Evolutionary conservation across 2,329 filamentous ascomycete genomes (phyloP).

Genomic region (Byssochlamys sp.): DNA sequence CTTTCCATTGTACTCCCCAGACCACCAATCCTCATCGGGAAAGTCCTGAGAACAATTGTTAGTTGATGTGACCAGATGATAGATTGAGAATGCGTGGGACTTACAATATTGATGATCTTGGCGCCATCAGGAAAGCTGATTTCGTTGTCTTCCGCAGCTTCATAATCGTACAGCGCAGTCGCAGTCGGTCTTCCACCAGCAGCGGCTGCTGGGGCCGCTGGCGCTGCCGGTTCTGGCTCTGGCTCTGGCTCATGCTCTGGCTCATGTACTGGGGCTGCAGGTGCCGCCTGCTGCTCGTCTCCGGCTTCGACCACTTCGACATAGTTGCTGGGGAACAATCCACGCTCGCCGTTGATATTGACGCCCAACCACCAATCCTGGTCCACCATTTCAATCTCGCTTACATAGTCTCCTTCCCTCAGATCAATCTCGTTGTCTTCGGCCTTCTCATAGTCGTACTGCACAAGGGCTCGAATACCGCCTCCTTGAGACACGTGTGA

Average conservation of each 20-base stretch:
- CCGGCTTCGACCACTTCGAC: conserved; percentile 71
- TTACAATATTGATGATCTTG: conserved; percentile 66
- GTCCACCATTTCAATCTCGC: conserved; percentile 92
- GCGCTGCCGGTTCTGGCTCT: conserved; percentile 21
- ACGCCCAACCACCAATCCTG: conserved; percentile 98
- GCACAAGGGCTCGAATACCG: conserved; percentile 65
- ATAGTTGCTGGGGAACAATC: conserved; percentile 94
- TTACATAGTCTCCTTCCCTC: conserved; percentile 76
- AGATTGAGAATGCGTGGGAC: conserved; percentile 21
- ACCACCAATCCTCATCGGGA: conserved; percentile 98
- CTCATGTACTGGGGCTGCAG: conserved; percentile 23
- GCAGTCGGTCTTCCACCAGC: conserved; percentile 52
- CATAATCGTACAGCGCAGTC: conserved; percentile 86
- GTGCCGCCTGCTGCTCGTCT: conserved; percentile 10
- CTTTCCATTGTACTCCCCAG: conserved; percentile 70
- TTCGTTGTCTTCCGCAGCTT: conserved; percentile 87
- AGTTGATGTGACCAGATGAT: conserved; percentile 11
- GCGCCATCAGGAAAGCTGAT: conserved; percentile 81
- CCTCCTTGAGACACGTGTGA: conserved; percentile 40
- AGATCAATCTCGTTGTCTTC: conserved; percentile 95
- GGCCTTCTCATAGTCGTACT: conserved; percentile 95
- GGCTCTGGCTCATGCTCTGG: conserved; percentile 22
- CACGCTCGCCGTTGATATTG: conserved; percentile 72
- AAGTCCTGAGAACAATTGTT: conserved; percentile 56
- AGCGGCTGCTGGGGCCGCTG: conserved; percentile 27